These are phyloP conservation scores for Metarhizium anisopliae DNA, from an alignment of 2,329 filamentous ascomycete species.

Conservation along the genomic window DNA sequence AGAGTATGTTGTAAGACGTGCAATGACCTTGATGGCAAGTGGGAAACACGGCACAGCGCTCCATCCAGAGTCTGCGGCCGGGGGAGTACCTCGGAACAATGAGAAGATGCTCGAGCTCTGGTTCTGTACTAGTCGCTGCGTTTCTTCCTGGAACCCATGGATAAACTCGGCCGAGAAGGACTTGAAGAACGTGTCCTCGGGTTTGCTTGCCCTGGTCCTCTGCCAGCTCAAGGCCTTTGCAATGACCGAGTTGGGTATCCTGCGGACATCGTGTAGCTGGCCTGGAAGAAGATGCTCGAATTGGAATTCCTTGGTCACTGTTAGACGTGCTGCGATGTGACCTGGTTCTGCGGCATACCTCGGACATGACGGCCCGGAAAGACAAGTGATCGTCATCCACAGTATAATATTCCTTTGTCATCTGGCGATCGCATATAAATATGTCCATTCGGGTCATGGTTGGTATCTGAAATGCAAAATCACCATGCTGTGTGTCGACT, in stretches of 20 bases:
- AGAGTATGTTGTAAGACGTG: constrained; percentile 8
- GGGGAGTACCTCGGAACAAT: not conserved
- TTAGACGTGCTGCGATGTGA: not conserved
- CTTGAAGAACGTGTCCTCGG: constrained; percentile 8
- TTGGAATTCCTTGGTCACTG: constrained; percentile 7
- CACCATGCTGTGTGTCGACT: constrained; percentile 3
- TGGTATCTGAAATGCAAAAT: constrained; percentile 8
- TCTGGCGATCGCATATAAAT: constrained; percentile 9
- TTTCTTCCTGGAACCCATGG: constrained; percentile 6
- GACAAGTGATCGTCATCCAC: constrained; percentile 9
- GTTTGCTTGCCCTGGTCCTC: constrained; percentile 6
- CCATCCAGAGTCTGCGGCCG: constrained; percentile 1
- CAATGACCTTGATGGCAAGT: constrained; percentile 8
- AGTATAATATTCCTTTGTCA: constrained; percentile 9
- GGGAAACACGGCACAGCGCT: constrained; percentile 8
- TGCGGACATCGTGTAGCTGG: constrained; percentile 4
- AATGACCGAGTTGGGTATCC: constrained; percentile 8
- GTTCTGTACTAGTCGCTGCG: not conserved
- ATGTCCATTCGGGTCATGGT: constrained; percentile 11
- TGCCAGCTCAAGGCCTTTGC: constrained; percentile 10
- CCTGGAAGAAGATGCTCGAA: constrained; percentile 7
- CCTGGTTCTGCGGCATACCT: not conserved
- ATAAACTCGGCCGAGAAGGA: constrained; percentile 8
- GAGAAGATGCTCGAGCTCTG: not conserved
- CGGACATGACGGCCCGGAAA: constrained; percentile 7